Evolutionary conservation across 345 rosid genomes (phyloP).

Genomic region (Populus tremula): DNA sequence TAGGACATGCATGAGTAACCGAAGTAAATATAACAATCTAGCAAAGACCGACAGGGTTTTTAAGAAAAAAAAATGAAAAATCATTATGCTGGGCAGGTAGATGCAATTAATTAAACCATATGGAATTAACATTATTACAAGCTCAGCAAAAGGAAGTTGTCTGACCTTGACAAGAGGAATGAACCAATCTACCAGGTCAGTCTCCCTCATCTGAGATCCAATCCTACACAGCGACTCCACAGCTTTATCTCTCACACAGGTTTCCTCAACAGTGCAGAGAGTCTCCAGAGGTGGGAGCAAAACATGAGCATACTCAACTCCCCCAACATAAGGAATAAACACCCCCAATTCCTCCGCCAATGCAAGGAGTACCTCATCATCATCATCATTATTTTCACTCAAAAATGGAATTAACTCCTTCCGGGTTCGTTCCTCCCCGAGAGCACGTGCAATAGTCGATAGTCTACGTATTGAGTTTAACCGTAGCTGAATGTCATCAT

Average conservation of each 20-base stretch:
- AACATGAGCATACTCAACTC: slow-evolving; percentile 78
- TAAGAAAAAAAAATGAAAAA: background rate
- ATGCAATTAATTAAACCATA: background rate
- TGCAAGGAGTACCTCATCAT: slow-evolving; percentile 94
- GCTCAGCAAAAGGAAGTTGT: background rate
- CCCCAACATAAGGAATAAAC: slow-evolving; percentile 89
- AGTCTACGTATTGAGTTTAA: slow-evolving; percentile 82
- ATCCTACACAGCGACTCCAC: slow-evolving; percentile 85
- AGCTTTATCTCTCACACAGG: slow-evolving; percentile 92
- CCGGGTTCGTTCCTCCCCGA: slow-evolving; percentile 91
- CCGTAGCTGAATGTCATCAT: slow-evolving; percentile 91
- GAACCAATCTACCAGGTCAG: slow-evolving; percentile 74
- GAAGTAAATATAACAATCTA: background rate
- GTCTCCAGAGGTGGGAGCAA: slow-evolving; percentile 81
- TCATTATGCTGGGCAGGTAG: background rate
- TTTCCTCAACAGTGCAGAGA: slow-evolving; percentile 89
- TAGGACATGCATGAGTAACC: background rate
- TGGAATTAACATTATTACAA: background rate
- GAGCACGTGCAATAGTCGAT: slow-evolving; percentile 94
- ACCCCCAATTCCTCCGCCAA: slow-evolving; percentile 92
- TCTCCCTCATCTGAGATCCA: slow-evolving; percentile 93
- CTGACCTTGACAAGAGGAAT: slow-evolving; percentile 88
- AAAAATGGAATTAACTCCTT: slow-evolving; percentile 86
- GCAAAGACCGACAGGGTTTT: background rate
- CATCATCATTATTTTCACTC: slow-evolving; percentile 92